These are phyloP conservation scores for Dittrichia graveolens DNA, from an alignment of 129 eudicot species.

Conservation along the genomic window DNA sequence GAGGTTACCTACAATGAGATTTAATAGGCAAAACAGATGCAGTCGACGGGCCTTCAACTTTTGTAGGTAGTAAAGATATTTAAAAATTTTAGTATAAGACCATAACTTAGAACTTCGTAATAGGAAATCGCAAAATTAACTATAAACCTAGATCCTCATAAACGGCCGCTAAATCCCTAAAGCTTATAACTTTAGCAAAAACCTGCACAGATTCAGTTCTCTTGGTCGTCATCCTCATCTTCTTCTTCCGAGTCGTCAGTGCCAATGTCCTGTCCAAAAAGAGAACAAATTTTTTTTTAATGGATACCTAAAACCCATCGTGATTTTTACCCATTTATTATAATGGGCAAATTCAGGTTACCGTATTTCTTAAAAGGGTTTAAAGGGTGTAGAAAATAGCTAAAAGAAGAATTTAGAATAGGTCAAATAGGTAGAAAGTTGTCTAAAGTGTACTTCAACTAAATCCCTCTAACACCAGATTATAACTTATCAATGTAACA, in stretches of 20 bases:
- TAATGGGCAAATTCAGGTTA: too few species aligned
- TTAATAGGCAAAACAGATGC: too few species aligned
- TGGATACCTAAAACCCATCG: not conserved
- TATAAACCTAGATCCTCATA: conserved; percentile 10
- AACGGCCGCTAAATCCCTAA: not conserved
- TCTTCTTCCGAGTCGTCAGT: conserved; percentile 54
- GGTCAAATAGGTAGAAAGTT: too few species aligned
- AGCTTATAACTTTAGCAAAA: conserved; percentile 10
- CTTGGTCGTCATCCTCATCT: conserved; percentile 18
- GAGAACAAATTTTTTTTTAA: not conserved
- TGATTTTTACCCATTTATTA: too few species aligned
- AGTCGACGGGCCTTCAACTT: not conserved
- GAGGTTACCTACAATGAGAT: too few species aligned
- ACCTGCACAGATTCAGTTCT: conserved; percentile 19
- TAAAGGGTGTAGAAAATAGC: too few species aligned
- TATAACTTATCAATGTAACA: too few species aligned
- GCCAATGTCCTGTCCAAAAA: conserved; percentile 54
- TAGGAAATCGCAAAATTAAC: conserved; percentile 14
- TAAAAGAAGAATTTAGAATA: too few species aligned
- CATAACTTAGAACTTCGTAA: conserved; percentile 14
- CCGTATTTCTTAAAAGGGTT: too few species aligned
- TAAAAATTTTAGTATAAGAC: not conserved
- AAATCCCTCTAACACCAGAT: too few species aligned
- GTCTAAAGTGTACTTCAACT: too few species aligned
- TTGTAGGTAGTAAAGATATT: not conserved